Percentiles rank a stretch among this genome's conserved stretches.
phyloP scores from a whole-genome alignment of 257 asterid genomes.

The Lycium barbarum region DNA sequence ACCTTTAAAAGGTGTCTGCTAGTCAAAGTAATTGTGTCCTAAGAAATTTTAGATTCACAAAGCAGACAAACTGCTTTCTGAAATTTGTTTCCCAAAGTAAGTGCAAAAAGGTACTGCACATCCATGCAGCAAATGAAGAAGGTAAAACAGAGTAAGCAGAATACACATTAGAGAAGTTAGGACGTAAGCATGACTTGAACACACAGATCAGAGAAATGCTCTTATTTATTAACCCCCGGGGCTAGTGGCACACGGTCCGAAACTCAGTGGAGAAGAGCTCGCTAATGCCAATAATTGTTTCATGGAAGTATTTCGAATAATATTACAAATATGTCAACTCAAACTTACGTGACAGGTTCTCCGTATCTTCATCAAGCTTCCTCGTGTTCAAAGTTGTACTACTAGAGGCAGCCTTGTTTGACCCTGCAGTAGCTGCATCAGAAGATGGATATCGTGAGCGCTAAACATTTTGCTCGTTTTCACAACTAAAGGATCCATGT shows the following conservation, averaged over 20 bases:
- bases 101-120: no score
- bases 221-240: neutral
- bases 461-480: neutral
- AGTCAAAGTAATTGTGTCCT: neutral
- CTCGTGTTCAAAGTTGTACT: slow-evolving; percentile 75
- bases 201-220: neutral
- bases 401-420: slow-evolving; percentile 93
- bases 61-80: no score
- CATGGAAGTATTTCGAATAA: neutral
- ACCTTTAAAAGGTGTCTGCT: neutral
- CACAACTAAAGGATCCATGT: slow-evolving; percentile 14
- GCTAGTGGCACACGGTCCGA: neutral
- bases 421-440: slow-evolving; percentile 77
- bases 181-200: neutral
- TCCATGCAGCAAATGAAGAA: no score
- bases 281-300: neutral
- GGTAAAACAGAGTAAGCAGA: no score
- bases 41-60: no score
- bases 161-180: neutral
- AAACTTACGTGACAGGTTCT: slow-evolving; percentile 81
- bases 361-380: slow-evolving; percentile 93
- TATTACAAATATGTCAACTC: neutral
- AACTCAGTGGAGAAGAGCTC: neutral
- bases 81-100: no score
- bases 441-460: slow-evolving; percentile 29